A percentile compares a stretch with the other conserved stretches of the same genome.
Evolutionary conservation across 257 asterid genomes (phyloP).

Genomic region (Parsonsia alboflavescens): DNA sequence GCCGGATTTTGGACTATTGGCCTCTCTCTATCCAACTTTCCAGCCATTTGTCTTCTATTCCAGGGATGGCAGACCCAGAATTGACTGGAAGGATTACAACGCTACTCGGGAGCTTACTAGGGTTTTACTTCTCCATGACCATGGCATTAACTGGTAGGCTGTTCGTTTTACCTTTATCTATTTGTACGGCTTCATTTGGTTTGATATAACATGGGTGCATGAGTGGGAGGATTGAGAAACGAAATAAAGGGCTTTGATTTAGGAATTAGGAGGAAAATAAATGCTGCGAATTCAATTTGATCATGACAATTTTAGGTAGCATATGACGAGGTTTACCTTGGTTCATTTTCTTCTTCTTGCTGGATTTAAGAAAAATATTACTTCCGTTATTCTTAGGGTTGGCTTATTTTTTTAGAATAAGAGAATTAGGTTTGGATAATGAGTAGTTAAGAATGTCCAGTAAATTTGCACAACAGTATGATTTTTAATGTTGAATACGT

Average conservation of each 20-base stretch:
- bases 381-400: background rate
- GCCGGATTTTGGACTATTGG: slow-evolving; percentile 68
- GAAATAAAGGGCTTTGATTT: no score
- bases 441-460: background rate
- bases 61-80: slow-evolving; percentile 60
- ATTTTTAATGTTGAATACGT: background rate
- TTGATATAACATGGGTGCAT: background rate
- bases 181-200: background rate
- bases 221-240: background rate
- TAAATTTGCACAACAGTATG: background rate
- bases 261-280: no score
- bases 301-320: background rate
- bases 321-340: no score
- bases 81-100: slow-evolving; percentile 91
- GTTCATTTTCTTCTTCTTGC: background rate
- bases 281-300: background rate
- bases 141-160: slow-evolving; percentile 56
- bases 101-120: slow-evolving; percentile 93
- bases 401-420: background rate
- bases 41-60: slow-evolving; percentile 57
- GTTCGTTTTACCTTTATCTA: background rate
- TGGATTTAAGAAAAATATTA: background rate
- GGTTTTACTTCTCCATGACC: slow-evolving; percentile 74
- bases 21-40: slow-evolving; percentile 63
- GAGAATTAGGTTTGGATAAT: background rate